Base-by-base conservation (phyloP, 2,329 filamentous ascomycete species). In the Orbilia javanica region DNA sequence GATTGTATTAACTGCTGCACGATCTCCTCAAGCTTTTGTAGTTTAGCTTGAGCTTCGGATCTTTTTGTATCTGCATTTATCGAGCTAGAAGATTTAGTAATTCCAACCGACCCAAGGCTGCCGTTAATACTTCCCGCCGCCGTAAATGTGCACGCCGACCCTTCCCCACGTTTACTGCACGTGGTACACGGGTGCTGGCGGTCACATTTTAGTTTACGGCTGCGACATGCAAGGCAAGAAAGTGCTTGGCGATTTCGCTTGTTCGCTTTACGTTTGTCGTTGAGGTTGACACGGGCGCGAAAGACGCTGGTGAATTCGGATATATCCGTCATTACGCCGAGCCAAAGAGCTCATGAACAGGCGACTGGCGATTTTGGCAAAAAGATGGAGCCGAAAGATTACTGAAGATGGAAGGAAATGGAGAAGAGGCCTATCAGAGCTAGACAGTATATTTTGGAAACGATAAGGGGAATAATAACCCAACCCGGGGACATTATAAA, bases 171-270 rank as follows among this genome's bases (percentile, higher is more conserved):
- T 80, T 83, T 85, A 63, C 81, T 80, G 76, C 86, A 86, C 5
- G 84, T 83, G 22, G 83, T 82, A 78, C 85, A 86, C 0, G 85
- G 85, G 46, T 83, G 84, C 64, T 81, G 82, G 13, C 85, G 83
- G 77, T 86, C 85, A 77, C 85, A 86, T 68, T 83, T 84, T 6
- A 84, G 83, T 81, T 86, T 86, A 73, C 85, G 85, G 20, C 81
- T 81, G 77, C 86, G 85, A 72, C 85, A 86, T 50, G 83, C 81
- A 1, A 82, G 82, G 80, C 85, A 86, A 4, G 86, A 86, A 20
- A 86, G 83, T 42, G 85, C 81, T 53, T 84, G 84, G 5, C 86
- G 83, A 80, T 84, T 85, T 36, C 85, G 84, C 81, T 83, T 84
- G 72, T 84, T 82, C 13, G 84, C 84, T 81, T 84, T 84, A 42